Conservation (phyloP, 1,284 basidiomycete genomes). For the Melampsora larici-populina region DNA sequence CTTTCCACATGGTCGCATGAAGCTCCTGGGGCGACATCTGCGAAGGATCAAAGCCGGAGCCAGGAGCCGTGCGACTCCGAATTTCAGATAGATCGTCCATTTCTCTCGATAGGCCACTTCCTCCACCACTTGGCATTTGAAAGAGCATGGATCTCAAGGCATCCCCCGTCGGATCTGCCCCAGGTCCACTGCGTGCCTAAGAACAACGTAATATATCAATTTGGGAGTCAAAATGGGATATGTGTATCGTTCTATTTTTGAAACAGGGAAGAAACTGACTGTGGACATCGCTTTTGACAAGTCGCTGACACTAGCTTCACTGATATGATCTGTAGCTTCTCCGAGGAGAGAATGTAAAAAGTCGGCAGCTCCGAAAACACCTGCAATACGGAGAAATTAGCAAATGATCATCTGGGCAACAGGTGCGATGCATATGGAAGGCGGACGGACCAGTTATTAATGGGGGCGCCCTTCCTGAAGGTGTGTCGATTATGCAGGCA, state of each 20-base stretch:
- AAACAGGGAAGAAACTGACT: constrained; percentile 48
- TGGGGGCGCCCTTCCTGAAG: constrained; percentile 73
- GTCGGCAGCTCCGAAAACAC: constrained; percentile 43
- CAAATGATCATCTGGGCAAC: neutral
- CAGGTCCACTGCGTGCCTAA: constrained; percentile 43
- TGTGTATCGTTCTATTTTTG: neutral
- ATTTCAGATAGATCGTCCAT: constrained; percentile 72
- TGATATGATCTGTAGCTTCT: constrained; percentile 60
- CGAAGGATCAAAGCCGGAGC: constrained; percentile 58
- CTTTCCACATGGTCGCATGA: constrained; percentile 77
- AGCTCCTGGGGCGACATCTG: constrained; percentile 86
- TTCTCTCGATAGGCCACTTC: constrained; percentile 60
- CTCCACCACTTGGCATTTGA: constrained; percentile 57
- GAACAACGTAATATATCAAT: constrained; percentile 19
- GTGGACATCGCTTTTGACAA: constrained; percentile 73
- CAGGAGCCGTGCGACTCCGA: constrained; percentile 58
- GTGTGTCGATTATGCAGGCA: constrained; percentile 70
- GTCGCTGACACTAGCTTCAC: constrained; percentile 79
- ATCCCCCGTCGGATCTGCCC: constrained; percentile 45
- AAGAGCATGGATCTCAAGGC: constrained; percentile 50
- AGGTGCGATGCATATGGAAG: too few species aligned
- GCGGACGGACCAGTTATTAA: constrained; percentile 88
- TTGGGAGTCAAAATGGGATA: neutral
- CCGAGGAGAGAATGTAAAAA: constrained; percentile 53
- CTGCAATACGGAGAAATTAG: neutral